These are phyloP conservation scores for Beta vulgaris DNA, from an alignment of 148 eudicot genomes.

Conservation along the genomic window DNA sequence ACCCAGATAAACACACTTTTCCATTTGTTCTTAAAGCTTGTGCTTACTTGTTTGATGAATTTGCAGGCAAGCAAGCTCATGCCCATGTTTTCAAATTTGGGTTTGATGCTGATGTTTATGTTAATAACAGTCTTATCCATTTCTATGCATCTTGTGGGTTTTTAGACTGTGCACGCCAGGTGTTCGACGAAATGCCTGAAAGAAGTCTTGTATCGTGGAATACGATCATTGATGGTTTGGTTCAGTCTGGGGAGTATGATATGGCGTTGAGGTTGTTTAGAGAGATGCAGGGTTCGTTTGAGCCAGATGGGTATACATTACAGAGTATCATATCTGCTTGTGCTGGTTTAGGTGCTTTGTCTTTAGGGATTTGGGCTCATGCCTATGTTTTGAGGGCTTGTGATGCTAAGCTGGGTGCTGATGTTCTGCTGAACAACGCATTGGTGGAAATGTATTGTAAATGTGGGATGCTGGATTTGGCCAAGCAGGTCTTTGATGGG, in stretches of 20 bases:
- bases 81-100: constrained; percentile 59
- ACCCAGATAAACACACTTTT: constrained; percentile 71
- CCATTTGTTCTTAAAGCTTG: constrained; percentile 73
- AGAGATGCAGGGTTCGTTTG: constrained; percentile 46
- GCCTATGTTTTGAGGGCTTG: constrained; percentile 49
- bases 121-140: constrained; percentile 60
- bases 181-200: constrained; percentile 75
- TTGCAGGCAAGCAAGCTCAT: constrained; percentile 52
- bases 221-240: constrained; percentile 58
- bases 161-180: constrained; percentile 43
- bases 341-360: constrained; percentile 66
- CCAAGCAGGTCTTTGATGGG: constrained; percentile 50
- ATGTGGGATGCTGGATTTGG: constrained; percentile 59
- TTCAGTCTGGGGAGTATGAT: constrained; percentile 57
- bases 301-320: constrained; percentile 64
- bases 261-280: constrained; percentile 47
- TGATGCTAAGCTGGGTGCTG: constrained; percentile 21
- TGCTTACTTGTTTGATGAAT: constrained; percentile 47
- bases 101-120: constrained; percentile 48
- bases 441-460: constrained; percentile 75
- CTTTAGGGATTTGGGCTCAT: constrained; percentile 71
- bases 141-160: constrained; percentile 62
- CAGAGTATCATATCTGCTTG: constrained; percentile 62
- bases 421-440: constrained; percentile 49
- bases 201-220: constrained; percentile 73